These are phyloP conservation scores for Tylopilus felleus DNA, from an alignment of 768 basidiomycete species.

Conservation along the genomic window DNA sequence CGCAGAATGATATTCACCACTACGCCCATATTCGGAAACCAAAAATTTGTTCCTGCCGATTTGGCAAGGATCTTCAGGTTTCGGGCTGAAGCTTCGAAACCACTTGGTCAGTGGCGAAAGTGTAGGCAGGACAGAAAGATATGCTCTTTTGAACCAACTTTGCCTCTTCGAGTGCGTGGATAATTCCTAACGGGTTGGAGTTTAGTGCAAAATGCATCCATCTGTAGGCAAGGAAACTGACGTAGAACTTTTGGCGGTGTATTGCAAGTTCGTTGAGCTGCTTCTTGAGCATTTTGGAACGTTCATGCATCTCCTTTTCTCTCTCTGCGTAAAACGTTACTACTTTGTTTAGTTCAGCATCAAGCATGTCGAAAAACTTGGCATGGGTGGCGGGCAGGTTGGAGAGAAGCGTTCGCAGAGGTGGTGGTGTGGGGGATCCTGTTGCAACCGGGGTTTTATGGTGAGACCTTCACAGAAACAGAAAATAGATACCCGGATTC, in stretches of 20 bases:
- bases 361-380: constrained; percentile 74
- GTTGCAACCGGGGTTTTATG: not conserved
- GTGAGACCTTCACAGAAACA: not conserved
- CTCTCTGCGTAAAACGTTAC: constrained; percentile 76
- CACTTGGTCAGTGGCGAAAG: constrained; percentile 5
- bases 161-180: not conserved
- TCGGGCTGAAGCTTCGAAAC: not conserved
- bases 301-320: constrained; percentile 57
- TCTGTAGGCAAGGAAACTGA: constrained; percentile 29
- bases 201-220: not conserved
- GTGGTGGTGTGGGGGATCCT: constrained; percentile 25
- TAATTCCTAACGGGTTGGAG: constrained; percentile 13
- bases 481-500: constrained; percentile 12
- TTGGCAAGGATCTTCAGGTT: not conserved
- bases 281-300: constrained; percentile 47
- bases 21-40: constrained; percentile 1
- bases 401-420: constrained; percentile 48
- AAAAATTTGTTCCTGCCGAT: not conserved
- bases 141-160: constrained; percentile 13
- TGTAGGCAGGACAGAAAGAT: not conserved
- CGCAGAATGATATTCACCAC: constrained; percentile 2
- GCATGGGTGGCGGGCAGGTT: constrained; percentile 57
- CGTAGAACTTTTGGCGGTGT: constrained; percentile 60
- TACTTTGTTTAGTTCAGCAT: constrained; percentile 80
- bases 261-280: constrained; percentile 75